Base-by-base conservation (phyloP, 1,284 basidiomycete genomes). In the Apiotrichum gamsii region DNA sequence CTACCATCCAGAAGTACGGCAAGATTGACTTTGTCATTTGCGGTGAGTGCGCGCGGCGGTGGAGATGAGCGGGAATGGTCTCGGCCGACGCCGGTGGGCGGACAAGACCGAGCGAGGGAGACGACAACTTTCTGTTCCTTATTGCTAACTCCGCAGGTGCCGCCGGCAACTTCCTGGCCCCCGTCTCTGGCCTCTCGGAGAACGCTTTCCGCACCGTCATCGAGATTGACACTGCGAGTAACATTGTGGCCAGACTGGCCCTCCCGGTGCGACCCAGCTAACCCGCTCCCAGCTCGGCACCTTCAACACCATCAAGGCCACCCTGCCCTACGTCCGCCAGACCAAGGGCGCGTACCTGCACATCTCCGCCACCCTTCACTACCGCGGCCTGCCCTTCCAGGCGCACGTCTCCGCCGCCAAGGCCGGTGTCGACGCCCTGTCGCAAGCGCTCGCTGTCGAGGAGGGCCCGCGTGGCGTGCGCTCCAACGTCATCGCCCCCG, bases 11-110 rank as follows among this genome's bases (percentile, higher is more conserved):
- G 51, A 76, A 76, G 56, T 94, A 87, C 67, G 93, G 93, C 1
- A 77, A 79, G 53, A 90, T 98, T 58, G 93, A 98, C 75, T 94
- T 88, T 70, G 93, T 96, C 46, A 88, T 96, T 47, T 90, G 89
- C 63, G 90, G 91, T 83, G 66, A 48, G 61, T 60, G 2, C 13
- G 25, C 8, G 38, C 20, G 5, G 10, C 5, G 31, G 40, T 19
- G 6, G n/a, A n/a, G n/a, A n/a, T n/a, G n/a, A n/a, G n/a, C n/a
- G n/a, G n/a, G n/a, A n/a, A n/a, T n/a, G 30, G 30, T 11, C 30
- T 6, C 6, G 11, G 19, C 24, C 43, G 32, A 36, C 35, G 28
- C 39, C 32, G 24, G n/a, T n/a, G n/a, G n/a, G n/a, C n/a, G n/a
- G n/a, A n/a, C n/a, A n/a, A n/a, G n/a, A n/a, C n/a, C n/a, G n/a